Evolutionary conservation across 2,329 filamentous ascomycete species (phyloP).

Genomic region (Didymosphaeria variabile): DNA sequence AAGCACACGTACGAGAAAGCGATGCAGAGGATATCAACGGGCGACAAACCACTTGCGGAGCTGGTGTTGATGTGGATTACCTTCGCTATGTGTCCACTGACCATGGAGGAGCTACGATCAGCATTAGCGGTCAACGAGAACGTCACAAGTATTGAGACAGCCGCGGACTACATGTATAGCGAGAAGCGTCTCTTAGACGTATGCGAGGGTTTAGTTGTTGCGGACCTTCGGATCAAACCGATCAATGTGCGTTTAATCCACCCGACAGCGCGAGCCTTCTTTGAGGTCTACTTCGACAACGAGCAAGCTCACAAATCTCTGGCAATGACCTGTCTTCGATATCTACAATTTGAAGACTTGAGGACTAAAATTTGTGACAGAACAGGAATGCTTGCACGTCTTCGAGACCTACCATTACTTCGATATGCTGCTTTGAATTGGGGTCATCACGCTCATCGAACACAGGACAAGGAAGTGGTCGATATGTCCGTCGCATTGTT

Average conservation of each 20-base stretch:
- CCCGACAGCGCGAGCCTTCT: slow-evolving; percentile 6
- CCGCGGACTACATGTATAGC: slow-evolving; percentile 3
- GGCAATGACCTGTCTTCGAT: slow-evolving; percentile 3
- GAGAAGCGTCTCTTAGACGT: background rate
- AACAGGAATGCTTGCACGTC: background rate
- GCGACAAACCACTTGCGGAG: slow-evolving; percentile 4
- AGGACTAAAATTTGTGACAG: background rate
- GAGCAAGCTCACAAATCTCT: background rate
- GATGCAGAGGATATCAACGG: slow-evolving; percentile 2
- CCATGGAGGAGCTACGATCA: background rate
- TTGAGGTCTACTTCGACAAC: background rate
- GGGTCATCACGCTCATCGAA: slow-evolving; percentile 2
- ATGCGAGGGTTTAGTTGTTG: slow-evolving; percentile 2
- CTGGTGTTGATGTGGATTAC: slow-evolving; percentile 8
- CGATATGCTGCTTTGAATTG: slow-evolving; percentile 11
- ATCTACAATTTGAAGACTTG: slow-evolving; percentile 9
- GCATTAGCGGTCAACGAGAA: slow-evolving; percentile 8
- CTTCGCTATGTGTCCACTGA: slow-evolving; percentile 8
- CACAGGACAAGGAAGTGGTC: background rate
- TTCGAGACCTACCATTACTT: background rate
- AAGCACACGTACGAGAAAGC: slow-evolving; percentile 3
- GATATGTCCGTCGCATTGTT: background rate
- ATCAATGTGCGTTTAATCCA: background rate
- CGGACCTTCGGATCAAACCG: background rate
- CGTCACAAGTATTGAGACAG: background rate